Conservation (phyloP, 768 basidiomycete species). For the Epithele typhae region DNA sequence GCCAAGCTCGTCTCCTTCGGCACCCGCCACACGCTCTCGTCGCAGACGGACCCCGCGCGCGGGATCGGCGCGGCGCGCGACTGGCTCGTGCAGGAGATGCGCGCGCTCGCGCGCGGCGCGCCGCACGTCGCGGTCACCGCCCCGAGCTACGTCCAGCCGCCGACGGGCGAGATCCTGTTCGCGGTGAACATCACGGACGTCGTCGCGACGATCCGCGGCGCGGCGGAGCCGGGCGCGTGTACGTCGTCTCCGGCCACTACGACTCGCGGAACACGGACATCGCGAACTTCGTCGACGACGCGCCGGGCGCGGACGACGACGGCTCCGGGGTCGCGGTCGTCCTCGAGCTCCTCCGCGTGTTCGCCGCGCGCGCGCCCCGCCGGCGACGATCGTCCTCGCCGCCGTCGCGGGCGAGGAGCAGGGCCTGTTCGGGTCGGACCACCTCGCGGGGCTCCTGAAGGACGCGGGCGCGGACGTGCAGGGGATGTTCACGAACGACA, state of each 20-base stretch:
- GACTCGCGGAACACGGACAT: slow-evolving; percentile 42
- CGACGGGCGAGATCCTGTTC: slow-evolving; percentile 32
- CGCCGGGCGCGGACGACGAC: slow-evolving; percentile 53
- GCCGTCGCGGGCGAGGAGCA: slow-evolving; percentile 51
- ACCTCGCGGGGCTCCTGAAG: slow-evolving; percentile 41
- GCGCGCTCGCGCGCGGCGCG: slow-evolving; percentile 33
- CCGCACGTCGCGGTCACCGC: slow-evolving; percentile 34
- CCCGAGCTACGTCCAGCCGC: slow-evolving; percentile 41
- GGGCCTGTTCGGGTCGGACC: slow-evolving; percentile 43
- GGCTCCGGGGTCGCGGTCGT: slow-evolving; percentile 51
- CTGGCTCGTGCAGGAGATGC: slow-evolving; percentile 50
- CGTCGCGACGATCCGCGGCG: slow-evolving; percentile 45
- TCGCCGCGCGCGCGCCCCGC: slow-evolving; percentile 41
- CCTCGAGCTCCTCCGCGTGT: slow-evolving; percentile 48
- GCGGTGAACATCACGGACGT: slow-evolving; percentile 48
- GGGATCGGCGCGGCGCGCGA: slow-evolving; percentile 54
- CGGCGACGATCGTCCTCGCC: slow-evolving; percentile 49
- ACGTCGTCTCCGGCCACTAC: slow-evolving; percentile 53
- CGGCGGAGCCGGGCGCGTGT: slow-evolving; percentile 45
- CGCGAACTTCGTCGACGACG: slow-evolving; percentile 39
- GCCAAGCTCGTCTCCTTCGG: slow-evolving; percentile 52
- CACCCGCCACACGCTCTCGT: slow-evolving; percentile 49
- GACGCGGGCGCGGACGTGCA: slow-evolving; percentile 45
- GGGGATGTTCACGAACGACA: slow-evolving; percentile 56
- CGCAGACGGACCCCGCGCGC: slow-evolving; percentile 46